Evolutionary conservation across 148 eudicot species (phyloP).

Genomic region (Mesembryanthemum crystallinum): DNA sequence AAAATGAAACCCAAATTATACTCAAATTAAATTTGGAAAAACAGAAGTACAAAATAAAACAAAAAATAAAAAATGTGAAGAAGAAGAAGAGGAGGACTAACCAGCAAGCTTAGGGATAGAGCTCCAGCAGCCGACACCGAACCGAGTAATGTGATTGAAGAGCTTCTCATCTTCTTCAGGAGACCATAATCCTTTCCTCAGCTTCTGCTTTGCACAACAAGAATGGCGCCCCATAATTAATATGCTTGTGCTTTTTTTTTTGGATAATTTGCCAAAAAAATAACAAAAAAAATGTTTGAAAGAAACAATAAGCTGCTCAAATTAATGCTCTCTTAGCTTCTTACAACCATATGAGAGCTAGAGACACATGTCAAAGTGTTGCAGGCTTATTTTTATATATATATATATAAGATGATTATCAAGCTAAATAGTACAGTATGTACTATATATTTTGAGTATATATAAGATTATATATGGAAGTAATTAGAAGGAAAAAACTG

Average conservation of each 20-base stretch:
- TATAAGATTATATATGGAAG: background rate
- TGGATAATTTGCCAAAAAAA: background rate
- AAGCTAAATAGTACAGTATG: background rate
- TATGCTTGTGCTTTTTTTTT: background rate
- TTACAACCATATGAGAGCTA: background rate
- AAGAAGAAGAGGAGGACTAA: background rate
- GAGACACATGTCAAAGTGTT: conserved; percentile 29
- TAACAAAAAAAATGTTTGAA: background rate
- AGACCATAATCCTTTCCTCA: conserved; percentile 45
- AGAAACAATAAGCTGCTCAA: conserved; percentile 2
- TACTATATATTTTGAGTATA: no score
- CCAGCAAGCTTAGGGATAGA: conserved; percentile 50
- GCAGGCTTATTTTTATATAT: conserved; percentile 17
- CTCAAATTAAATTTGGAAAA: no score
- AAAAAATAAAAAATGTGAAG: no score
- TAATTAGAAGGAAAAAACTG: background rate
- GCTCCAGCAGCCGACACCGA: conserved; percentile 51
- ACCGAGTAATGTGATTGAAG: conserved; percentile 41
- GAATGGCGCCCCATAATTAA: conserved; percentile 34
- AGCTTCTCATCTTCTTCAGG: conserved; percentile 56
- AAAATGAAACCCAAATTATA: background rate
- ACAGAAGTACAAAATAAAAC: background rate
- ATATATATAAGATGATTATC: conserved; percentile 14
- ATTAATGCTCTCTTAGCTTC: conserved; percentile 9
- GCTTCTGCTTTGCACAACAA: conserved; percentile 39